These are phyloP conservation scores for Botrytis byssoidea DNA, from an alignment of 2,329 filamentous ascomycete genomes.

Conservation along the genomic window DNA sequence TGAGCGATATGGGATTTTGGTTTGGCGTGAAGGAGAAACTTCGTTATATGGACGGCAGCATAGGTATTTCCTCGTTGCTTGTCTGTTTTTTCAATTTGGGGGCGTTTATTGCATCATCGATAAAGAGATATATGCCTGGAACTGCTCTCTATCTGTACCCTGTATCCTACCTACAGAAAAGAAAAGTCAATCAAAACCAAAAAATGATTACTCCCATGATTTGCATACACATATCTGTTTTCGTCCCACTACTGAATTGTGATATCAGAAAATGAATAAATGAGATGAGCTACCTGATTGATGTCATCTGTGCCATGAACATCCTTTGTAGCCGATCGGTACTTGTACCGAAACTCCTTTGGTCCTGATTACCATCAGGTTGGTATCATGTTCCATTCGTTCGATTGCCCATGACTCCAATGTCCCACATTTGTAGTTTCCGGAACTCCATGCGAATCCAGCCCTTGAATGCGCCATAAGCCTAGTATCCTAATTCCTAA, in stretches of 20 bases:
- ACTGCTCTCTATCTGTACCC: background rate
- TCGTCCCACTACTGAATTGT: background rate
- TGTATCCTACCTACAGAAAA: slow-evolving; percentile 1
- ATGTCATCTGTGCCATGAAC: background rate
- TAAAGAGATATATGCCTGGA: slow-evolving; percentile 12
- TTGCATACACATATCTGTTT: background rate
- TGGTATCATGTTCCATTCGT: slow-evolving; percentile 3
- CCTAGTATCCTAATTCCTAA: background rate
- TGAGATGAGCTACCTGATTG: background rate
- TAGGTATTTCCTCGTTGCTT: background rate
- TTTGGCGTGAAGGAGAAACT: slow-evolving; percentile 8
- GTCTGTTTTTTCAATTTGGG: background rate
- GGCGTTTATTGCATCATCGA: slow-evolving; percentile 4
- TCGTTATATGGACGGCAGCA: background rate
- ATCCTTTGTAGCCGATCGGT: background rate
- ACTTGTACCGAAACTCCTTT: background rate
- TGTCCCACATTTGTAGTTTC: slow-evolving; percentile 2
- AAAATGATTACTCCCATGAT: background rate
- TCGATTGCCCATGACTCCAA: slow-evolving; percentile 2
- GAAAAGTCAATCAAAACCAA: background rate
- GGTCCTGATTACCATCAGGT: background rate
- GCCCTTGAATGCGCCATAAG: slow-evolving; percentile 11
- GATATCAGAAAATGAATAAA: background rate
- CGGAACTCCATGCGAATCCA: slow-evolving; percentile 14
- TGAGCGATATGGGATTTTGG: background rate